Base-by-base conservation (phyloP, 2,329 filamentous ascomycete genomes). In the Curvularia hawaiiensis region DNA sequence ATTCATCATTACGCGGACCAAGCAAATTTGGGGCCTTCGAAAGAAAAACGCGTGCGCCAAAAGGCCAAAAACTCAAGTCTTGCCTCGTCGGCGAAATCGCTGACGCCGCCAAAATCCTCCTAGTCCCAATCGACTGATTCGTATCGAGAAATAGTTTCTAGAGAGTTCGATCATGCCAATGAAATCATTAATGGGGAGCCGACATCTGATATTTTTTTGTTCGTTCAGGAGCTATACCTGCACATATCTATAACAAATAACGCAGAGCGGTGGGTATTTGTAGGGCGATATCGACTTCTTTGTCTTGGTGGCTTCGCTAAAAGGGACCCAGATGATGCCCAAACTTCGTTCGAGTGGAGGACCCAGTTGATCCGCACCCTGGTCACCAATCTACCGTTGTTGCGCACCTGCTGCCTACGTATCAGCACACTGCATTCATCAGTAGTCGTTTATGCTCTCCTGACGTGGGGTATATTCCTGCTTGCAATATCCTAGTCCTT, bases 111-210 rank as follows among this genome's bases (percentile, higher is more conserved):
- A 43, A 20, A 35, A 35, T 41, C 39, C 33, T 50, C 24, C 55
- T 54, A 54, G 47, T 55, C 52, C 56, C 22, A 50, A 58, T 47
- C 30, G 41, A 55, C 56, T 58, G 46, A 58, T 58, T 55, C 56
- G 56, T 55, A 58, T 55, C 56, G 56, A 58, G 41, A 33, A 50
- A 11, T 35, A 18, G 50, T 18, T 38, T 43, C 18, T n/a, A 20
- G 31, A 22, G 16, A 44, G 33, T 30, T 28, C 26, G 24, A 41
- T 18, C 45, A 20, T 28, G 28, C 33, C 11, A 20, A 41, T 20
- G 24, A 24, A 12, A 35, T 22, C 44, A 33, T 26, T 45, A 28
- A 20, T 18, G 24, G 14, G 43, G 16, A 18, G 11, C 14, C 30
- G 28, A 22, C 35, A n/a, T 50, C 22, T 33, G 26, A 26, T 31